Conservation (phyloP, 345 rosid genomes). For the Dovyalis caffra region DNA sequence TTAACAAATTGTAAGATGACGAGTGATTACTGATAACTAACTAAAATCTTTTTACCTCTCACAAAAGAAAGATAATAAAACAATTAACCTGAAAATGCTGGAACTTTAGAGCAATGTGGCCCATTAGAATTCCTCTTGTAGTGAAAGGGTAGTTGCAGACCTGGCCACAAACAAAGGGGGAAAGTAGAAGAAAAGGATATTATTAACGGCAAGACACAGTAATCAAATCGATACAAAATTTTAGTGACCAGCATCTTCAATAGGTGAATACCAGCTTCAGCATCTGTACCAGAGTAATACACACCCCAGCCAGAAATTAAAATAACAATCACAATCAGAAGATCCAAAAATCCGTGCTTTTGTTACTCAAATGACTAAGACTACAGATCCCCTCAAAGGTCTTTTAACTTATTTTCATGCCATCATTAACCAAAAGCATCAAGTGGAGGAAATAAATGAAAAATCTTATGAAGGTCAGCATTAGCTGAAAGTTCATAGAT, state of each 20-base stretch:
- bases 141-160: conserved; percentile 97
- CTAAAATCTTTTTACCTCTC: not conserved
- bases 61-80: not conserved
- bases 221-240: not conserved
- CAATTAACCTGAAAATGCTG: conserved; percentile 66
- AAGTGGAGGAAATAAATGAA: not conserved
- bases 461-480: not conserved
- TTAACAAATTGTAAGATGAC: conserved; percentile 20
- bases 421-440: not conserved
- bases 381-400: not conserved
- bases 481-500: not conserved
- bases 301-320: not conserved
- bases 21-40: not conserved
- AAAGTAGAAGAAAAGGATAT: conserved; percentile 3
- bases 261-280: not conserved
- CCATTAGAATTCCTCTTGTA: conserved; percentile 95
- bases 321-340: not conserved
- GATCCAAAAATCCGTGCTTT: not conserved
- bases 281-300: not conserved
- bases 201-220: conserved; percentile 13
- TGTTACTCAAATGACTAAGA: not conserved
- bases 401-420: not conserved
- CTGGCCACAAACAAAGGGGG: conserved; percentile 33
- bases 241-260: not conserved
- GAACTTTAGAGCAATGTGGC: conserved; percentile 68